Evolutionary conservation across 352 stramenopile genomes (phyloP).

Genomic region (Globisporangium nunn): DNA sequence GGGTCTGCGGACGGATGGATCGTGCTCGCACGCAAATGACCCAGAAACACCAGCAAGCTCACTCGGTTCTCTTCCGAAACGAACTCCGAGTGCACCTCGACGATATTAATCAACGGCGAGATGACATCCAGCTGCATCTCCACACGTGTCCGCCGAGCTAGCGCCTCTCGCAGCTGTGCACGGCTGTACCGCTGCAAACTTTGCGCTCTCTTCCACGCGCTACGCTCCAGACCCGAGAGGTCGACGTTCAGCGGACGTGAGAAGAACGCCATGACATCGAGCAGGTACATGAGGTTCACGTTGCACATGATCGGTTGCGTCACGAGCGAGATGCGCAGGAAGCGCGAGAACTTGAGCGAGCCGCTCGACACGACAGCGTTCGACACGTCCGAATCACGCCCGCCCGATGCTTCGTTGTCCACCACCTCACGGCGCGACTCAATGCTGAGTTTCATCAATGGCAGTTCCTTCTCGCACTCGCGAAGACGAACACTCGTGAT

Average conservation of each 20-base stretch:
- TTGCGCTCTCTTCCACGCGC: conserved; percentile 65
- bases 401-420: conserved; percentile 9
- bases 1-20: conserved; percentile 23
- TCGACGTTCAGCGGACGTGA: conserved; percentile 67
- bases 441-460: conserved; percentile 58
- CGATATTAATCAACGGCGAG: conserved; percentile 70
- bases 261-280: conserved; percentile 64
- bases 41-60: conserved; percentile 64
- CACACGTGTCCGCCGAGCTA: conserved; percentile 63
- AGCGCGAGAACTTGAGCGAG: conserved; percentile 10
- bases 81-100: conserved; percentile 34
- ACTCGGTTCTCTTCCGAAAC: conserved; percentile 24
- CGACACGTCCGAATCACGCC: conserved; percentile 6
- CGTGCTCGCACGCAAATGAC: conserved; percentile 63
- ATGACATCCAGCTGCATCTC: conserved; percentile 74
- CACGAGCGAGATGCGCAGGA: conserved; percentile 57
- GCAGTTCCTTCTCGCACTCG: conserved; percentile 59
- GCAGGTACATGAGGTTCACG: conserved; percentile 67
- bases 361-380: conserved; percentile 1
- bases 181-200: conserved; percentile 71
- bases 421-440: conserved; percentile 25
- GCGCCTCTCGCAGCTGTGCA: conserved; percentile 61
- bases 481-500: conserved; percentile 73
- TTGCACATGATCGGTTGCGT: conserved; percentile 79
- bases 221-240: conserved; percentile 62